Conservation (phyloP, 345 rosid genomes). For the Acer yangbiense region DNA sequence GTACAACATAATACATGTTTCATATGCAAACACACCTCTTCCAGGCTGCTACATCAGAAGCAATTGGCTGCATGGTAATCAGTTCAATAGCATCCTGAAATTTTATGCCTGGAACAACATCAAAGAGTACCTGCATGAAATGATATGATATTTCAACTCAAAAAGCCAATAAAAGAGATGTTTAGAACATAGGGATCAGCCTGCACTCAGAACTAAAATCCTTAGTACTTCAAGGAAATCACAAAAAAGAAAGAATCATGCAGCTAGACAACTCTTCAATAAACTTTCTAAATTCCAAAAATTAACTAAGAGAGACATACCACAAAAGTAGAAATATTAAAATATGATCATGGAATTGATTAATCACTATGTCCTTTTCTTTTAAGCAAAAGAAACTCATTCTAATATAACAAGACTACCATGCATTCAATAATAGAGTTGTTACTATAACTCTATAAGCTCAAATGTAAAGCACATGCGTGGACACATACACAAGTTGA, state of each 20-base stretch:
- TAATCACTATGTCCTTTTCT: background rate
- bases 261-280: background rate
- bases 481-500: background rate
- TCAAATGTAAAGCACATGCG: background rate
- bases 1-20: constrained; percentile 2
- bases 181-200: background rate
- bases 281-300: background rate
- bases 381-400: background rate
- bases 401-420: background rate
- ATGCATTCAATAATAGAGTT: background rate
- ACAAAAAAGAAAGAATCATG: background rate
- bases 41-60: constrained; percentile 76
- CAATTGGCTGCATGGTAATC: constrained; percentile 89
- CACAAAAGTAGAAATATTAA: background rate
- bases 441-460: constrained; percentile 1
- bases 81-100: constrained; percentile 89
- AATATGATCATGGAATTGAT: background rate
- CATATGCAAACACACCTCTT: constrained; percentile 56
- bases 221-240: constrained; percentile 4
- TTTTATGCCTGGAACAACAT: constrained; percentile 86
- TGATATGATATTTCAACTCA: constrained; percentile 22
- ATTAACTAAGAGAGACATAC: background rate
- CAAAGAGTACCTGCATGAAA: constrained; percentile 77
- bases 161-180: background rate
- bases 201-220: constrained; percentile 11